Percentiles rank a stretch among this genome's conserved stretches.
phyloP scores from a whole-genome alignment of 1,284 basidiomycete species.

The Pterula multifida region DNA sequence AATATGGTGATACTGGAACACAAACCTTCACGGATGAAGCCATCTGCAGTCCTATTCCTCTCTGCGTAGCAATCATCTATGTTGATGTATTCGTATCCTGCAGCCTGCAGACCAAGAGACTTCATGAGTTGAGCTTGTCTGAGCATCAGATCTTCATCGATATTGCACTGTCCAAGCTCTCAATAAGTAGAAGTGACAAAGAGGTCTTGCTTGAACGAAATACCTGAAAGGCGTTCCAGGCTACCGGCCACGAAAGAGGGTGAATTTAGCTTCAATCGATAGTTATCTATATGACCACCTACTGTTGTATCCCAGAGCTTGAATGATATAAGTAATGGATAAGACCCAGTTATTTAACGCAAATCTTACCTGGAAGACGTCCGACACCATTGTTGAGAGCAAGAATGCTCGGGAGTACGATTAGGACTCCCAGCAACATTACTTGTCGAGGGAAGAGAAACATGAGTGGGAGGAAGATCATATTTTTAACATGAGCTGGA shows the following conservation, averaged over 20 bases:
- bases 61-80: constrained; percentile 50
- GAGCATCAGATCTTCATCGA: constrained; percentile 37
- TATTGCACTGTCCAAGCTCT: constrained; percentile 31
- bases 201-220: constrained; percentile 9
- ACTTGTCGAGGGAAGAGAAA: not conserved
- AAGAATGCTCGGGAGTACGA: not conserved
- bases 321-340: constrained; percentile 1
- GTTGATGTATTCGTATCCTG: constrained; percentile 41
- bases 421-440: not conserved
- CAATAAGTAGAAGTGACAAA: constrained; percentile 1
- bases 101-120: constrained; percentile 37
- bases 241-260: too few species aligned
- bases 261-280: too few species aligned
- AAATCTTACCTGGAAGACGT: constrained; percentile 24
- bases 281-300: too few species aligned
- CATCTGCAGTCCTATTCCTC: constrained; percentile 30
- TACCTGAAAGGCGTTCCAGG: constrained; percentile 51
- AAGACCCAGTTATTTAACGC: too few species aligned
- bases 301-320: constrained; percentile 41
- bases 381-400: constrained; percentile 20
- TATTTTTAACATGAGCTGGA: not conserved
- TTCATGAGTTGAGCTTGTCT: constrained; percentile 35
- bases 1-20: constrained; percentile 1
- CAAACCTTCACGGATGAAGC: constrained; percentile 33
- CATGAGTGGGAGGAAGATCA: not conserved